These are phyloP conservation scores for Aegle marmelos DNA, from an alignment of 345 rosid species.

Conservation along the genomic window DNA sequence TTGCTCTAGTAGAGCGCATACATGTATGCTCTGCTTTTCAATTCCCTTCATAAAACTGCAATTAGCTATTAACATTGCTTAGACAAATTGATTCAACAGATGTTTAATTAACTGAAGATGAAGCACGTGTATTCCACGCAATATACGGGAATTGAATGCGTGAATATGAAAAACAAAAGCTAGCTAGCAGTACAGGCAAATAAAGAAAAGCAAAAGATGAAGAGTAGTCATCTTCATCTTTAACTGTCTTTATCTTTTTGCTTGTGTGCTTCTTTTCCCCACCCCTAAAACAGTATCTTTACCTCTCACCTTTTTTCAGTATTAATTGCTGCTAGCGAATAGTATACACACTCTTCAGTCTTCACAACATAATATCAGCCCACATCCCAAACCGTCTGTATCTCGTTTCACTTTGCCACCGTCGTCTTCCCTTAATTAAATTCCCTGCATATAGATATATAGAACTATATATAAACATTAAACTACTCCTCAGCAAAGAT, in stretches of 20 bases:
- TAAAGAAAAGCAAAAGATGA: constrained; percentile 22
- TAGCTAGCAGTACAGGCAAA: neutral
- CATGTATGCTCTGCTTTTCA: neutral
- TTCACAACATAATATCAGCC: no score
- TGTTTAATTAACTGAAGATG: neutral
- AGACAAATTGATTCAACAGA: neutral
- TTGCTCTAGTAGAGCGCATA: neutral
- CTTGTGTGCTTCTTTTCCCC: constrained; percentile 14
- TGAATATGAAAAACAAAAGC: neutral
- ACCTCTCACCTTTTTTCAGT: neutral
- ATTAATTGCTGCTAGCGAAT: no score
- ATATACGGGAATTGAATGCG: neutral
- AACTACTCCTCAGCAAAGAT: constrained; percentile 1
- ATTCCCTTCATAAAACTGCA: neutral
- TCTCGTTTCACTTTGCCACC: neutral
- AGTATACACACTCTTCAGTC: no score
- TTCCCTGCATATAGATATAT: neutral
- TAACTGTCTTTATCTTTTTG: constrained; percentile 24
- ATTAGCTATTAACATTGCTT: neutral
- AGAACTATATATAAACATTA: neutral
- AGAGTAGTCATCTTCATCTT: constrained; percentile 22
- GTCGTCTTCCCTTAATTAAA: neutral
- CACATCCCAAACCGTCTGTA: no score
- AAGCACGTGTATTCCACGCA: neutral
- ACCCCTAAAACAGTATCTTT: constrained; percentile 21